These are phyloP conservation scores for Nicotiana sylvestris DNA, from an alignment of 257 asterid genomes.

Conservation along the genomic window DNA sequence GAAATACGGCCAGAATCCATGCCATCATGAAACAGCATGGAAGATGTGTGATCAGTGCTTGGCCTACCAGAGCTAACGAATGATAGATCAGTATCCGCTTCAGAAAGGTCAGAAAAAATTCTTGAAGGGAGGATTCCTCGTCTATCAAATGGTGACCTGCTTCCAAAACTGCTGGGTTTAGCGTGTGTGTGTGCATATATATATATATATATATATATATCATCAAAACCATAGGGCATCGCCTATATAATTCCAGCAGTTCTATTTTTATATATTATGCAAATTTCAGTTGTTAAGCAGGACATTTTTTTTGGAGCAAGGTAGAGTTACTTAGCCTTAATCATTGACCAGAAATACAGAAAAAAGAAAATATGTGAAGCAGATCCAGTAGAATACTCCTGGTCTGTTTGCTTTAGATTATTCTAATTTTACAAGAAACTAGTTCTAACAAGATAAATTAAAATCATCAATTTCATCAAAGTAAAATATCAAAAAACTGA, in stretches of 20 bases:
- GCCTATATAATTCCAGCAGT: background rate
- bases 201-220: background rate
- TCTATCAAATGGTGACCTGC: constrained; percentile 57
- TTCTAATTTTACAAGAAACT: background rate
- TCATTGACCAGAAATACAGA: background rate
- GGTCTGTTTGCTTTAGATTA: background rate
- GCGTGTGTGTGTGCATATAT: background rate
- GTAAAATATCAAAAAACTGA: background rate
- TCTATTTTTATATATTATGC: background rate
- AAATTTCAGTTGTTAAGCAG: background rate
- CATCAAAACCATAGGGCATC: background rate
- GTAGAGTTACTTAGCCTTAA: background rate
- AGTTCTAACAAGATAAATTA: background rate
- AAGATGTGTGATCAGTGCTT: constrained; percentile 45
- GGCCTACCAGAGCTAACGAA: constrained; percentile 64
- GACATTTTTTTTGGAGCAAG: background rate
- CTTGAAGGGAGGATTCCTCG: constrained; percentile 41
- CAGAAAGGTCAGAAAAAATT: constrained; percentile 43
- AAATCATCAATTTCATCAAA: background rate
- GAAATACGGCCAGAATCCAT: constrained; percentile 35
- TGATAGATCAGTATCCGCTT: constrained; percentile 55
- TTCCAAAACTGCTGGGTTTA: background rate
- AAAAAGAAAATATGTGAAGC: background rate
- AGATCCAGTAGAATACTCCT: background rate
- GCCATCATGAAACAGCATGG: constrained; percentile 31